Percentiles rank a stretch among this genome's conserved stretches.
These are phyloP conservation scores for Pugionium cornutum DNA, from an alignment of 345 rosid species.

Conservation along the genomic window DNA sequence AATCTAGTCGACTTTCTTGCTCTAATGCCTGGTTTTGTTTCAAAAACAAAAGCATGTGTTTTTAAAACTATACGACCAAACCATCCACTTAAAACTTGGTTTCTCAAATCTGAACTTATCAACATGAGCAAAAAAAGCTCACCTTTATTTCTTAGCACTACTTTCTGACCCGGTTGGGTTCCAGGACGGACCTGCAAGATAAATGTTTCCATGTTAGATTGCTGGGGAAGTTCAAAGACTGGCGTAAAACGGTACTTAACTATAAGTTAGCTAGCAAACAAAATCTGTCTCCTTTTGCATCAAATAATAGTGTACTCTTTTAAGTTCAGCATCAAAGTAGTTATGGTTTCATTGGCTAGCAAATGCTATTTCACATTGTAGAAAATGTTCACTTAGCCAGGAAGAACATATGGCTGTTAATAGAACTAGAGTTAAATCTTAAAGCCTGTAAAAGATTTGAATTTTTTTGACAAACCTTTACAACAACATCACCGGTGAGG, in stretches of 20 bases:
- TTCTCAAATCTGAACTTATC: not conserved
- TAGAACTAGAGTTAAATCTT: not conserved
- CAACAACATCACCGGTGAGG: conserved; percentile 94
- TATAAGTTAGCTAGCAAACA: not conserved
- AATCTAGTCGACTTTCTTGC: conserved; percentile 65
- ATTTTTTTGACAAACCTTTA: conserved; percentile 59
- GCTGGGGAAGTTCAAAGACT: not conserved
- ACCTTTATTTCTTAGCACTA: conserved; percentile 96
- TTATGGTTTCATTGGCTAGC: too few species aligned
- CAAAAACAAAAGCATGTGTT: not conserved
- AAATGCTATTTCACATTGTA: not conserved
- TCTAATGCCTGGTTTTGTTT: conserved; percentile 61
- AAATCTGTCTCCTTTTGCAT: too few species aligned
- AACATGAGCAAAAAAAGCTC: conserved; percentile 25
- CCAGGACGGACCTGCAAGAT: conserved; percentile 82
- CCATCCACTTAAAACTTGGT: not conserved
- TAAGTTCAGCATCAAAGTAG: too few species aligned
- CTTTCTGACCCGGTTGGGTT: conserved; percentile 98
- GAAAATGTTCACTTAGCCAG: not conserved
- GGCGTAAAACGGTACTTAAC: not conserved
- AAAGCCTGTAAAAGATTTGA: not conserved
- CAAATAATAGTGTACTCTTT: too few species aligned
- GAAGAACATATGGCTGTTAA: conserved; percentile 1
- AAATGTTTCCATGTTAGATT: conserved; percentile 20
- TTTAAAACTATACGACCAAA: not conserved